Conservation (phyloP, 2,329 filamentous ascomycete species). For the Parascedosporium putredinis region DNA sequence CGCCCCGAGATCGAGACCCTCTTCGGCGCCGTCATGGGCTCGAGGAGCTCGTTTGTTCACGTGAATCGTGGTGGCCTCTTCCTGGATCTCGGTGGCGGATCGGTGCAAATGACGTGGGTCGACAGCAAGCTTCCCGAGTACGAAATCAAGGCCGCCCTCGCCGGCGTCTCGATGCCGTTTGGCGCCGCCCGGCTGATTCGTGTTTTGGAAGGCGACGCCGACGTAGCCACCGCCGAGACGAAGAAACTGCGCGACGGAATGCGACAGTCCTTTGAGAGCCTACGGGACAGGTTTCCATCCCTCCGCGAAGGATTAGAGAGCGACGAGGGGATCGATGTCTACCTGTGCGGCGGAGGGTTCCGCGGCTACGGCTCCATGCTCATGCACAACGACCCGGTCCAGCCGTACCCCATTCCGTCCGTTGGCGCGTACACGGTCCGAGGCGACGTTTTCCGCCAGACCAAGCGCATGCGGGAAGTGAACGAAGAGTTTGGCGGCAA, state of each 20-base stretch:
- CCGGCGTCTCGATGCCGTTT: slow-evolving; percentile 49
- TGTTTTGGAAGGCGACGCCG: slow-evolving; percentile 31
- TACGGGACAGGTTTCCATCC: slow-evolving; percentile 36
- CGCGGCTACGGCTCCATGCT: slow-evolving; percentile 84
- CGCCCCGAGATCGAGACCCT: slow-evolving; percentile 72
- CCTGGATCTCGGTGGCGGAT: slow-evolving; percentile 74
- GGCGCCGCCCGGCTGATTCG: slow-evolving; percentile 48
- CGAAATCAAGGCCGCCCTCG: slow-evolving; percentile 40
- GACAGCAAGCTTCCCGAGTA: slow-evolving; percentile 37
- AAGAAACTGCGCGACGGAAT: slow-evolving; percentile 48
- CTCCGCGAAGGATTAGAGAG: slow-evolving; percentile 27
- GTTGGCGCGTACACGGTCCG: slow-evolving; percentile 68
- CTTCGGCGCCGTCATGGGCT: slow-evolving; percentile 68
- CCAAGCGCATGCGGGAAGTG: slow-evolving; percentile 37
- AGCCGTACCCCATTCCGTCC: slow-evolving; percentile 73
- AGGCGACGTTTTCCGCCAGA: slow-evolving; percentile 48
- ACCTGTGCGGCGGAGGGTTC: slow-evolving; percentile 83
- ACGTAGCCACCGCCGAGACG: slow-evolving; percentile 34
- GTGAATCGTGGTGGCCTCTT: slow-evolving; percentile 52
- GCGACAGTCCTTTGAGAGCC: slow-evolving; percentile 44
- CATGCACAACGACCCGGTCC: slow-evolving; percentile 63
- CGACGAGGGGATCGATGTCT: slow-evolving; percentile 51
- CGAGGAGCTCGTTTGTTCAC: slow-evolving; percentile 60
- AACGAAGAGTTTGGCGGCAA: slow-evolving; percentile 42
- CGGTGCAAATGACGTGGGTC: slow-evolving; percentile 55